Base-by-base conservation (phyloP, 148 eudicot species). In the Spergularia bocconei region DNA sequence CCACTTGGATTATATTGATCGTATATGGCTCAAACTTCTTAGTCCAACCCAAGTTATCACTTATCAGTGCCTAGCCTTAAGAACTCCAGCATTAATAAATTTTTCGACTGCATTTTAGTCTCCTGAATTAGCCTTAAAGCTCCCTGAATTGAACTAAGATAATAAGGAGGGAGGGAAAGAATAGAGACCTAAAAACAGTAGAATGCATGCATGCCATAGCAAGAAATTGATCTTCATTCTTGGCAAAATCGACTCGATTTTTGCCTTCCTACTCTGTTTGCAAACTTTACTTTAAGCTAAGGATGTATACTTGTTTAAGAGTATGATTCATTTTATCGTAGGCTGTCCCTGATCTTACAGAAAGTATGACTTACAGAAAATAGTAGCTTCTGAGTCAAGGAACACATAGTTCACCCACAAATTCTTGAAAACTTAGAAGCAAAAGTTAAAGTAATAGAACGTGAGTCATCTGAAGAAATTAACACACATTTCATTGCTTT, bases 191-290 rank as follows among this genome's bases (percentile, higher is more conserved):
- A 73, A n/a, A 59, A 4, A 71, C 36, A 80, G 63, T n/a, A 80
- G 69, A 71, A 67, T 47, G 51, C 68, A 80, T 51, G 83, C 63
- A 65, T 21, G 73, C 79, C 73, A 72, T 19, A 72, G 53, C 16
- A 76, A 23, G 58, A 60, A 65, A 53, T 20, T 19, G 67, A 54
- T 76, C 73, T 77, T 81, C 80, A 81, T 81, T 66, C 76, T 59
- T 23, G 50, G 44, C n/a, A 15, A 11, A 75, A 16, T 20, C 19
- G 12, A 44, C 70, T 64, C 17, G 38, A 15, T 21, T 20, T 19
- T 23, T 25, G 13, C 29, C 13, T 38, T 15, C 6, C 53, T 44
- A 47, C 41, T 33, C 48, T 15, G 17, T 65, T 19, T 16, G 5
- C n/a, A n/a, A n/a, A n/a, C n/a, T n/a, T n/a, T n/a, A n/a, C n/a